Base-by-base conservation (phyloP, 1,284 basidiomycete species). In the Cutaneotrichosporon sp. region DNA sequence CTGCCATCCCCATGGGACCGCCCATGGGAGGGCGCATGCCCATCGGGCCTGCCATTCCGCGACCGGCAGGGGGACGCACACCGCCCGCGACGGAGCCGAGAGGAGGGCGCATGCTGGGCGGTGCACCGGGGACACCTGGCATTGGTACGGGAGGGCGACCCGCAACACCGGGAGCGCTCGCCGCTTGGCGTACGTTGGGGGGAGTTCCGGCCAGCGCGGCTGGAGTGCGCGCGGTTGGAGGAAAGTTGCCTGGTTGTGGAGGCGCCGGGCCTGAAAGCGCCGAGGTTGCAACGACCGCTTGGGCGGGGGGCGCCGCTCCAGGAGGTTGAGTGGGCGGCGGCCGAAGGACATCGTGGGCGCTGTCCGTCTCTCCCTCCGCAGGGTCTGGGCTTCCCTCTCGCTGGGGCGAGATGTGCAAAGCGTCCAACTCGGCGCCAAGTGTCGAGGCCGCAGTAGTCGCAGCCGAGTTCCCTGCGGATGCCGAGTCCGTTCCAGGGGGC, bases 1-100 rank as follows among this genome's bases (percentile, higher is more conserved):
- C 62, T 6, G 64, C 64, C 67, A 72, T 72, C 22, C 55, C 55
- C 55, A 57, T 55, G 25, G 54, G 52, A 16, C 34, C 51, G 9
- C 16, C 20, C 52, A 54, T 56, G 16, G 51, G 51, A 13, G 51
- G 34, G 34, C 51, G 51, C 34, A 53, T 36, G 33, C 51, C 47
- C 47, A 50, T 50, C 14, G 47, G 47, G 13, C 47, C 47, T 16
- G 47, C 27, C 47, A 50, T 47, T 42, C 38, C 38, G 8, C 38
- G 16, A 18, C 38, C 38, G n/a, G 38, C 38, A 42, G 38, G 38
- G 18, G 38, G 38, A 42, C 38, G 38, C n/a, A 42, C 38, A 20
- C 2, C 38, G n/a, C n/a, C n/a, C 38, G 18, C 38, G 18, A 42
- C 47, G 29, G 24, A 14, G 13, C 10, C 47, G 7, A 8, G 24